These are phyloP conservation scores for Platanthera guangdongensis DNA, from an alignment of 106 monocot species.

Conservation along the genomic window DNA sequence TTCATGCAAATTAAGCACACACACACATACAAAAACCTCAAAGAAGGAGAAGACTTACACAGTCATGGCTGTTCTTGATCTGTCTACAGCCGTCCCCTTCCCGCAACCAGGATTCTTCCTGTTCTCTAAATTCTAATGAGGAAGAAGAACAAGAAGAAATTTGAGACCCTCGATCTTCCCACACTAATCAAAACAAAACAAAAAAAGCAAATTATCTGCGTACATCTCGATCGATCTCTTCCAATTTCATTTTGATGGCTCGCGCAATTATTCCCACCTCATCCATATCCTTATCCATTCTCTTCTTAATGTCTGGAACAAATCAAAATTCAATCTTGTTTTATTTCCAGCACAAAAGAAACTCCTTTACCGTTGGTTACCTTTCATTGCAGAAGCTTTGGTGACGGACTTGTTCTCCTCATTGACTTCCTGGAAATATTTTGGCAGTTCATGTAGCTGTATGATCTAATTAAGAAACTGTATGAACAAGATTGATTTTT, in stretches of 20 bases:
- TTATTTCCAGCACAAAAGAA: background rate
- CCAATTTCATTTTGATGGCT: conserved; percentile 39
- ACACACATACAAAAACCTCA: too few species aligned
- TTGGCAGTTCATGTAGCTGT: background rate
- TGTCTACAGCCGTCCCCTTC: conserved; percentile 55
- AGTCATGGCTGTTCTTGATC: conserved; percentile 59
- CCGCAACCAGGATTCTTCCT: conserved; percentile 43
- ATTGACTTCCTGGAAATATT: conserved; percentile 35
- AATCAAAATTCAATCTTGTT: background rate
- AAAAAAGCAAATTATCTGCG: background rate
- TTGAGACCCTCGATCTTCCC: background rate
- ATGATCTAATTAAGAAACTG: background rate
- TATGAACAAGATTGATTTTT: background rate
- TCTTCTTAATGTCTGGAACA: conserved; percentile 35
- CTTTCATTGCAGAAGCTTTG: conserved; percentile 59
- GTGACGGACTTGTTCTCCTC: conserved; percentile 41
- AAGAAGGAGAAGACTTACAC: conserved; percentile 15
- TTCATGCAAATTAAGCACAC: too few species aligned
- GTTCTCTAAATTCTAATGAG: conserved; percentile 39
- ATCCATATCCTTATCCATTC: conserved; percentile 59
- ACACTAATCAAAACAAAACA: background rate
- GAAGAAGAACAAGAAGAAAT: background rate
- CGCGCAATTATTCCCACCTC: conserved; percentile 36
- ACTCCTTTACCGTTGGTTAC: background rate
- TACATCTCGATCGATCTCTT: conserved; percentile 14